Evolutionary conservation across 768 basidiomycete species (phyloP), one percentile per base, ranked within the genome.

Genomic region (Jaapia argillacea): DNA sequence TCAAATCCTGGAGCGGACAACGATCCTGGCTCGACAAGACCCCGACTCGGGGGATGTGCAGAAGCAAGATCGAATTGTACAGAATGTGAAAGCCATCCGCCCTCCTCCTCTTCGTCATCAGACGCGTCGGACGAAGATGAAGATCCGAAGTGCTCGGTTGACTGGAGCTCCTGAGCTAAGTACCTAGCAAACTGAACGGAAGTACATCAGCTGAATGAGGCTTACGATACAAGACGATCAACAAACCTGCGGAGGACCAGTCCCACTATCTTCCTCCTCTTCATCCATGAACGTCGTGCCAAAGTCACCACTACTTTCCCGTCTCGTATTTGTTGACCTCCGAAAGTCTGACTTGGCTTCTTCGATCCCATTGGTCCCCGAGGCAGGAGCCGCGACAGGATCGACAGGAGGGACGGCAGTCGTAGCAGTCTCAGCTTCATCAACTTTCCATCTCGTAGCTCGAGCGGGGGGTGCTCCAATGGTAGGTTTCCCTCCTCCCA

Each of bases 401-500:
- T 22, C 21, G 37, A 10, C 21, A 12, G 7, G 10, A 16, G 10
- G 10, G 16, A 10, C 16, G 31, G 23, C 42, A 33, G 49, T 6
- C 13, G 47, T 7, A 18, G 26, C 33, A 7, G 39, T 35, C 25
- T 64, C 63, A 23, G 58, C 59, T 51, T 85, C 85, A 51, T 85
- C 83, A n/a, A 83, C 79, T 48, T 76, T 76, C 81, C 81, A 82
- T 49, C 61, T 59, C 33, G 45, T 53, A 6, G 58, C 60, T 6
- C 47, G 44, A 7, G 43, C 36, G 7, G 44, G 36, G 7, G 45
- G 52, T 22, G 49, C 46, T 2, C 45, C 58, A 21, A 85, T 58
- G 0, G 74, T 69, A 4, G 87, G 86, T 58, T 85, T 88, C 4
- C 87, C 87, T 14, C 92, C 94, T 3, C 91, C 93, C 13, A 98